Evolutionary conservation across 2,329 filamentous ascomycete genomes (phyloP), one percentile per base, ranked within the genome.

Genomic region (Cladosporium sp.): DNA sequence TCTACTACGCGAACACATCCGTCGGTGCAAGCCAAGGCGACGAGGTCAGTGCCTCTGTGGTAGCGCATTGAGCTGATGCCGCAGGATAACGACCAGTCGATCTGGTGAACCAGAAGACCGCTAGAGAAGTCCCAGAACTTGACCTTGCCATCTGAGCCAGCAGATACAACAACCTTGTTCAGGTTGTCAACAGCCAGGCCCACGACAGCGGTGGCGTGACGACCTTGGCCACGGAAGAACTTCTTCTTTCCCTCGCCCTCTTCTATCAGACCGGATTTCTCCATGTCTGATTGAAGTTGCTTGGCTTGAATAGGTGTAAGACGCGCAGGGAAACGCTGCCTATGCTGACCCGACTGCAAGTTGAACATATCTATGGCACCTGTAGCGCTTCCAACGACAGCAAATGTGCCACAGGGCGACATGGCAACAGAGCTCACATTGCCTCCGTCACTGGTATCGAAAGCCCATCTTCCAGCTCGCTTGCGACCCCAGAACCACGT

Each of bases 401-500:
- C 92, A 78, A 99, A 99, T 1, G 90, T 97, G 59, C 94, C 94
- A 68, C 94, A 99, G 1, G 90, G 84, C 56, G 90, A 96, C 61
- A 99, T 88, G 11, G 92, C 84, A 19, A 99, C 91, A 55, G 89
- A 93, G 64, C 78, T 83, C 37, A 96, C 93, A 67, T 91, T 84
- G n/a, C 85, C 83, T 17, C 84, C 84, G 74, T 99, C 94, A 40
- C 88, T 84, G 0, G 92, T 97, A 64, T 89, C 86, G 66, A 99
- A 90, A 0, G 89, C 88, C 94, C 94, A 99, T 63, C 94, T 83
- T 11, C 94, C 94, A 51, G 94, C 92, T 67, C 88, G 87, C 75
- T 95, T 97, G 59, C 91, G 87, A 5, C 93, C 94, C 92, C 94
- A 97, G 75, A 97, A 97, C 94, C 94, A 99, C 1, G 94, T 97